Percentiles rank a stretch among this genome's conserved stretches.
Evolutionary conservation across 495 filamentous ascomycete species (phyloP).

Genomic region (Neurospora sp.): DNA sequence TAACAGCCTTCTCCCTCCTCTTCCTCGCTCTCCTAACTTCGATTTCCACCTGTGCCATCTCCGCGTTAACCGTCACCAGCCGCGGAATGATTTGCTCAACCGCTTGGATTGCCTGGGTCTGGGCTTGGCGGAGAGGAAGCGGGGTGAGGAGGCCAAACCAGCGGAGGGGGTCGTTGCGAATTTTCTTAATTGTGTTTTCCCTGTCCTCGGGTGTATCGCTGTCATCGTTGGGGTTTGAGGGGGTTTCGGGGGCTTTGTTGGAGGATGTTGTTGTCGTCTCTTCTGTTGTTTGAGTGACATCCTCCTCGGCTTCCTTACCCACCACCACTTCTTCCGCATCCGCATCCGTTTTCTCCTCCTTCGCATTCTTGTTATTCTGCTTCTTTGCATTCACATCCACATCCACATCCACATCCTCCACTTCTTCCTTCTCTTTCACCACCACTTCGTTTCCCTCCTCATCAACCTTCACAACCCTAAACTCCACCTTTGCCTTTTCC

Average conservation of each 20-base stretch:
- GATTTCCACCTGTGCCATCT: slow-evolving; percentile 42
- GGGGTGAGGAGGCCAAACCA: slow-evolving; percentile 66
- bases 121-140: slow-evolving; percentile 48
- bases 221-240: background rate
- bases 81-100: slow-evolving; percentile 37
- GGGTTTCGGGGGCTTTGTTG: no score
- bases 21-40: slow-evolving; percentile 41
- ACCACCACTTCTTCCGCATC: background rate
- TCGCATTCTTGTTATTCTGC: background rate
- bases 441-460: background rate
- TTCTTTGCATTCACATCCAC: no score
- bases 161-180: slow-evolving; percentile 44
- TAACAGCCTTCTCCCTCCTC: slow-evolving; percentile 31
- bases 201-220: background rate
- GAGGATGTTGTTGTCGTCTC: no score
- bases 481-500: background rate
- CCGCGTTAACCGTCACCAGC: slow-evolving; percentile 31
- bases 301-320: no score
- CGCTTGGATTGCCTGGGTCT: slow-evolving; percentile 34
- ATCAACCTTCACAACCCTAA: background rate
- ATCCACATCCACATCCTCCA: background rate
- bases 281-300: no score
- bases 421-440: background rate
- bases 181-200: background rate
- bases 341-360: background rate